phyloP scores from a whole-genome alignment of 2,329 filamentous ascomycete species.

The Didymella arachidicola region DNA sequence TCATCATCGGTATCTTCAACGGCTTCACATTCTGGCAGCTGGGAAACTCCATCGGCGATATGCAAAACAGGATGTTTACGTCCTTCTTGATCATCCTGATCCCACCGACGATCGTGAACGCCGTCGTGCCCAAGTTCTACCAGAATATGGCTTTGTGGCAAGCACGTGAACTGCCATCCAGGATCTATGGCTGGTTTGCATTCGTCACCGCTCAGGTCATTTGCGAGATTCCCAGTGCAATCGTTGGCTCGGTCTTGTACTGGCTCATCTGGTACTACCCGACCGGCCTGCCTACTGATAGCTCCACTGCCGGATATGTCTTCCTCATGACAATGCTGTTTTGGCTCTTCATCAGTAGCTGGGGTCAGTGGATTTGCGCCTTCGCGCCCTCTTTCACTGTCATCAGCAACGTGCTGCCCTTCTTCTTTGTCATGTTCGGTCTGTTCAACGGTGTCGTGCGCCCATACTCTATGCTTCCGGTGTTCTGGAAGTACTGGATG shows the following conservation, averaged over 20 bases:
- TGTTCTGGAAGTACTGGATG: slow-evolving; percentile 78
- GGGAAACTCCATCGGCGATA: slow-evolving; percentile 69
- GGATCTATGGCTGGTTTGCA: slow-evolving; percentile 80
- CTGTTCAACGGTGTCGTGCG: slow-evolving; percentile 81
- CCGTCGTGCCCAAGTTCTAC: slow-evolving; percentile 79
- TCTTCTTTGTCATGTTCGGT: slow-evolving; percentile 81
- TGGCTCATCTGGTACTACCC: slow-evolving; percentile 81
- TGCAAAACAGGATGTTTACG: slow-evolving; percentile 82
- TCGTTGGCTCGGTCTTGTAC: slow-evolving; percentile 71
- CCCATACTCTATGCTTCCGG: slow-evolving; percentile 69
- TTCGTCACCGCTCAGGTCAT: slow-evolving; percentile 77
- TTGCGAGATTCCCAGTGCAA: slow-evolving; percentile 74
- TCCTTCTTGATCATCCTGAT: slow-evolving; percentile 66
- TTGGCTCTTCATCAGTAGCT: slow-evolving; percentile 76
- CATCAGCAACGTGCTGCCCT: slow-evolving; percentile 75
- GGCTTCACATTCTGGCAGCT: slow-evolving; percentile 80
- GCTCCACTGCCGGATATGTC: slow-evolving; percentile 73
- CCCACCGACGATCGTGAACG: slow-evolving; percentile 75
- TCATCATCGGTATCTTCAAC: slow-evolving; percentile 78
- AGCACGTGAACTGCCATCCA: slow-evolving; percentile 73
- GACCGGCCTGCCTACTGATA: slow-evolving; percentile 71
- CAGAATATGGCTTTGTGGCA: slow-evolving; percentile 76
- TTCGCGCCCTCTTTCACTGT: slow-evolving; percentile 82
- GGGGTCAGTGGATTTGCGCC: slow-evolving; percentile 86
- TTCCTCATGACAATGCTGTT: slow-evolving; percentile 82